Percentiles rank a stretch among this genome's conserved stretches.
phyloP scores from a whole-genome alignment of 2,329 filamentous ascomycete genomes.

The Calycina herbarum region DNA sequence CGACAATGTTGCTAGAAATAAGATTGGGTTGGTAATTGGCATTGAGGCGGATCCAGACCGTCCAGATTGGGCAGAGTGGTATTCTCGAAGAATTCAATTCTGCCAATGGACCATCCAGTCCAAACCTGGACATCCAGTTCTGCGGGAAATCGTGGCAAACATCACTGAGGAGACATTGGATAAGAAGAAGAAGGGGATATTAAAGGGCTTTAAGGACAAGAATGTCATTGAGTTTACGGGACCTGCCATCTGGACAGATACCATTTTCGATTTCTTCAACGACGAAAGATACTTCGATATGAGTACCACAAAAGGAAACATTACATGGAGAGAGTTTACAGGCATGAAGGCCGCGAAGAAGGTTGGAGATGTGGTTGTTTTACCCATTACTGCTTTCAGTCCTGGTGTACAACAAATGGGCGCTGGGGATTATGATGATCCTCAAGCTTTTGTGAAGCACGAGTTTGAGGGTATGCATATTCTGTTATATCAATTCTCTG shows the following conservation, averaged over 20 bases:
- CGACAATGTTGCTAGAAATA: constrained; percentile 68
- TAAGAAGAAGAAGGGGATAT: constrained; percentile 66
- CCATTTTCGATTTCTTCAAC: constrained; percentile 91
- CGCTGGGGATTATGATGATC: constrained; percentile 81
- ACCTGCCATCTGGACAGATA: constrained; percentile 91
- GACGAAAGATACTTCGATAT: constrained; percentile 86
- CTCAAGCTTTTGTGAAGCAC: constrained; percentile 97
- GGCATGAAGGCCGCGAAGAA: constrained; percentile 81
- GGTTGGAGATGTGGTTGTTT: constrained; percentile 87
- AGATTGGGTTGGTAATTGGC: constrained; percentile 84
- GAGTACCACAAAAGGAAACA: constrained; percentile 62
- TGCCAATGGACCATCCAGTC: constrained; percentile 99
- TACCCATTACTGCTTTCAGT: constrained; percentile 97
- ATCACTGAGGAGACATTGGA: constrained; percentile 81
- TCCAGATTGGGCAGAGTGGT: constrained; percentile 92
- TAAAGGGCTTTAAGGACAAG: constrained; percentile 60
- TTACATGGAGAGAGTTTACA: constrained; percentile 87
- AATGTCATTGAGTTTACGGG: constrained; percentile 88
- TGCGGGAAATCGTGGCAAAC: constrained; percentile 81
- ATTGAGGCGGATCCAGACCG: constrained; percentile 97
- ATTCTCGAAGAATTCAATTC: constrained; percentile 93
- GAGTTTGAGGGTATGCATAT: constrained; percentile 79
- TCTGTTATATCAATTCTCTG: neutral
- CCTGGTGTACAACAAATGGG: constrained; percentile 94
- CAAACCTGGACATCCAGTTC: constrained; percentile 89